Evolutionary conservation across 805 yeast species (phyloP).

Genomic region (Candida parachauliodes): DNA sequence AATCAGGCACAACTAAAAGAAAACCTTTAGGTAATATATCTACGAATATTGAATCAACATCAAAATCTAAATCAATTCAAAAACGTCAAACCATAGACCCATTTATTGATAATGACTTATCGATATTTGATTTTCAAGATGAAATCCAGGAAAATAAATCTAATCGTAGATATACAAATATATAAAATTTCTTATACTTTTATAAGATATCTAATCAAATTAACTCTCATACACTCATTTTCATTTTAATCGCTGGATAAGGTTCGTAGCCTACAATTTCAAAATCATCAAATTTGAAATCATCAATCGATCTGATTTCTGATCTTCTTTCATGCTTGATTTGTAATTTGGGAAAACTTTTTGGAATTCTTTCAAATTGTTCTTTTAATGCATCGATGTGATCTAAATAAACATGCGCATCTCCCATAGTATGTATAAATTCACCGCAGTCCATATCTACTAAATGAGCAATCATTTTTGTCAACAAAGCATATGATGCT

Average conservation of each 20-base stretch:
- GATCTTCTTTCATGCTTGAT: conserved; percentile 54
- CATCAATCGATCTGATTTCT: conserved; percentile 68
- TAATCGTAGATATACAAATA: conserved; percentile 6
- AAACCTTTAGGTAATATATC: conserved; percentile 27
- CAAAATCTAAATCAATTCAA: not conserved
- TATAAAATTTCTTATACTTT: too few species aligned
- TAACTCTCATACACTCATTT: conserved; percentile 83
- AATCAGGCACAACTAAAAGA: conserved; percentile 8
- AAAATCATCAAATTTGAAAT: conserved; percentile 85
- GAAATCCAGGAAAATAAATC: conserved; percentile 9
- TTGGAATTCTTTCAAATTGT: conserved; percentile 74
- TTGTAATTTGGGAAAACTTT: conserved; percentile 71
- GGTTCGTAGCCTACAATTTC: conserved; percentile 79
- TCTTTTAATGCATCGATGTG: conserved; percentile 87
- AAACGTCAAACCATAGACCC: conserved; percentile 5
- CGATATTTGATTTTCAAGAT: conserved; percentile 41
- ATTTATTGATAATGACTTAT: conserved; percentile 18
- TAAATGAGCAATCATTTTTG: conserved; percentile 94
- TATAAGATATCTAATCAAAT: too few species aligned
- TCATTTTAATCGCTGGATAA: conserved; percentile 82
- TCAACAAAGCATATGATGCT: conserved; percentile 90
- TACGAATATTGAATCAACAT: not conserved
- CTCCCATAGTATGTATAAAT: conserved; percentile 93
- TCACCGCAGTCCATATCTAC: conserved; percentile 95
- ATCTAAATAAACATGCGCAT: conserved; percentile 90